A percentile compares a stretch with the other conserved stretches of the same genome.
Evolutionary conservation across 805 yeast genomes (phyloP).

Genomic region (Priceomyces haplophilus): DNA sequence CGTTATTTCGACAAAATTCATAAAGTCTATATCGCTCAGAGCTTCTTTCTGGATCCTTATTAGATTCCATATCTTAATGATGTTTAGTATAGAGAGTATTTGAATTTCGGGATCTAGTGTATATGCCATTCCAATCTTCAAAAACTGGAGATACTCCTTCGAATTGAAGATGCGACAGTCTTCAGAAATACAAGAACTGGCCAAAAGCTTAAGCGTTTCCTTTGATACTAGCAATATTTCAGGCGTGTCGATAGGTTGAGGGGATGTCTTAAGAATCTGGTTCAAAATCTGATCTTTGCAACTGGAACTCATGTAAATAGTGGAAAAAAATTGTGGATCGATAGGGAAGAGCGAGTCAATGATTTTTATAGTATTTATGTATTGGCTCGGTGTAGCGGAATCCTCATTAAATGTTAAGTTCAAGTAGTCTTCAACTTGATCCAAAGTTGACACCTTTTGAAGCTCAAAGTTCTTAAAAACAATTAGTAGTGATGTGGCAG

Average conservation of each 20-base stretch:
- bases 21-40: constrained; percentile 6
- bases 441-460: constrained; percentile 12
- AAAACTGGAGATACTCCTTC: constrained; percentile 39
- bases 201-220: constrained; percentile 19
- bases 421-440: constrained; percentile 19
- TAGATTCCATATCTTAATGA: constrained; percentile 59
- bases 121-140: constrained; percentile 33
- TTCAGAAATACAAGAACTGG: constrained; percentile 49
- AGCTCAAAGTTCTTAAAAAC: constrained; percentile 19
- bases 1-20: constrained; percentile 11
- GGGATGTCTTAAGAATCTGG: constrained; percentile 10
- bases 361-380: constrained; percentile 19
- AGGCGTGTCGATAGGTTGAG: constrained; percentile 7
- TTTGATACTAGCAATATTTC: constrained; percentile 5
- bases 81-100: constrained; percentile 40
- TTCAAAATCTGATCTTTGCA: constrained; percentile 16
- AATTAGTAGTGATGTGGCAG: constrained; percentile 19
- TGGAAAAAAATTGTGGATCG: constrained; percentile 20
- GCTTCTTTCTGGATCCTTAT: constrained; percentile 29
- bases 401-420: constrained; percentile 15
- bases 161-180: constrained; percentile 46
- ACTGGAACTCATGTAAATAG: constrained; percentile 19
- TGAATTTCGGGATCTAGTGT: constrained; percentile 17
- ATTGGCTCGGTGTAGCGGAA: constrained; percentile 8
- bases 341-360: constrained; percentile 28